These are phyloP conservation scores for Citrus sp. DNA, from an alignment of 345 rosid genomes.

Conservation along the genomic window DNA sequence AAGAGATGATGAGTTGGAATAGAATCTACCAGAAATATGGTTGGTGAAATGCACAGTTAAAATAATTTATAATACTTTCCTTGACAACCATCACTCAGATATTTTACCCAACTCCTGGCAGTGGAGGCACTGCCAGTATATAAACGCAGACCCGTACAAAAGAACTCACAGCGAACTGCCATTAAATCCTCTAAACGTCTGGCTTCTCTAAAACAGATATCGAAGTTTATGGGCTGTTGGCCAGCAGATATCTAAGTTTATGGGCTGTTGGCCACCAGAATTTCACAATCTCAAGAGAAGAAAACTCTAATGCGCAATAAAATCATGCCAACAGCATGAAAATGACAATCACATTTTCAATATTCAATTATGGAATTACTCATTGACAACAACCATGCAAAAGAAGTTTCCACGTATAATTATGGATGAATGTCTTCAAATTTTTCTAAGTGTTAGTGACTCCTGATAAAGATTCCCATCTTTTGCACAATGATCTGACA, in stretches of 20 bases:
- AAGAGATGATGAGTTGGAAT: background rate
- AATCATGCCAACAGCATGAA: background rate
- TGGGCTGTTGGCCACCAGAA: background rate
- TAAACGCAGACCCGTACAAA: background rate
- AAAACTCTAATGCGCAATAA: background rate
- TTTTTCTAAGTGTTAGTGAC: background rate
- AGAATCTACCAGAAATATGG: constrained; percentile 1
- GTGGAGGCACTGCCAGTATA: background rate
- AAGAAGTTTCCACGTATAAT: background rate
- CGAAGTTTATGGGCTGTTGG: background rate
- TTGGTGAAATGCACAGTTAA: background rate
- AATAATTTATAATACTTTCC: background rate
- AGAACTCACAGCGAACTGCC: background rate
- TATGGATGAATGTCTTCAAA: background rate
- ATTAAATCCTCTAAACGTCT: too few relatives aligned
- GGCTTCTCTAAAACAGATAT: background rate
- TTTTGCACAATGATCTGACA: background rate
- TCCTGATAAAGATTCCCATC: background rate
- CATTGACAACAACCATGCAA: background rate
- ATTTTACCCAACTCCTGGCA: background rate
- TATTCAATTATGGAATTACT: background rate
- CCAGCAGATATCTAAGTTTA: background rate
- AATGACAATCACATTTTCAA: background rate
- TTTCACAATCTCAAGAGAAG: background rate
- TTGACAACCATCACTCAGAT: background rate